Evolutionary conservation across 1,139 yeast genomes (phyloP).

Genomic region (Debaryomyces sp.): DNA sequence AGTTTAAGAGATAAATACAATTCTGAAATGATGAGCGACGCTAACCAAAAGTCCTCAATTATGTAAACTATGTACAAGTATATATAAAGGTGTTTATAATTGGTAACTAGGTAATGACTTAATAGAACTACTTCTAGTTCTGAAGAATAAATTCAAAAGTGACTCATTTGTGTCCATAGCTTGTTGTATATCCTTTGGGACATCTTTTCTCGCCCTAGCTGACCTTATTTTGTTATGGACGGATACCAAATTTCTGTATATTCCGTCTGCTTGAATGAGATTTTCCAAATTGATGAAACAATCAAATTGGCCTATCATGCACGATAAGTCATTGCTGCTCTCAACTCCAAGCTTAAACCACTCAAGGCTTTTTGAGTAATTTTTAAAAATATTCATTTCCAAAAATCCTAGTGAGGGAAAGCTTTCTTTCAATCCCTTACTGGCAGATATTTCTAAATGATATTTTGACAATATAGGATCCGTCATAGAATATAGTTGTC

Average conservation of each 20-base stretch:
- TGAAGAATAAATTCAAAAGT: slow-evolving; percentile 33
- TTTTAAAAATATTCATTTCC: slow-evolving; percentile 68
- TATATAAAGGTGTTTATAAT: slow-evolving; percentile 8
- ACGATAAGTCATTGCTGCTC: slow-evolving; percentile 55
- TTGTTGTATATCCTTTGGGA: slow-evolving; percentile 28
- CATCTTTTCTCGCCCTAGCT: slow-evolving; percentile 16
- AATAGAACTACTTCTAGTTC: slow-evolving; percentile 30
- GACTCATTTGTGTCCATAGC: slow-evolving; percentile 27
- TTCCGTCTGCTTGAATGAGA: slow-evolving; percentile 27
- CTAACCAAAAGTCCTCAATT: slow-evolving; percentile 11
- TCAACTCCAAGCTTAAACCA: slow-evolving; percentile 88
- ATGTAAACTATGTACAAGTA: slow-evolving; percentile 9
- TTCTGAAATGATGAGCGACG: slow-evolving; percentile 26
- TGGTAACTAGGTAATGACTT: slow-evolving; percentile 9
- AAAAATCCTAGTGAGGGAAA: slow-evolving; percentile 78
- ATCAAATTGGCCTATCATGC: slow-evolving; percentile 79
- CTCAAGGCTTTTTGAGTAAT: slow-evolving; percentile 59
- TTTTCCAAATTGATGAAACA: slow-evolving; percentile 36
- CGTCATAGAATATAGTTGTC: slow-evolving; percentile 61
- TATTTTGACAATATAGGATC: slow-evolving; percentile 63
- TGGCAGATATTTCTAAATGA: slow-evolving; percentile 76
- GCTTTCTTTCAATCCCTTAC: slow-evolving; percentile 74
- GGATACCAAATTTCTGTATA: slow-evolving; percentile 27
- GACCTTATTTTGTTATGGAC: slow-evolving; percentile 26
- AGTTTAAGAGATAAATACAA: slow-evolving; percentile 36